These are phyloP conservation scores for Phytophthora vignae DNA, from an alignment of 352 stramenopile species.

Conservation along the genomic window DNA sequence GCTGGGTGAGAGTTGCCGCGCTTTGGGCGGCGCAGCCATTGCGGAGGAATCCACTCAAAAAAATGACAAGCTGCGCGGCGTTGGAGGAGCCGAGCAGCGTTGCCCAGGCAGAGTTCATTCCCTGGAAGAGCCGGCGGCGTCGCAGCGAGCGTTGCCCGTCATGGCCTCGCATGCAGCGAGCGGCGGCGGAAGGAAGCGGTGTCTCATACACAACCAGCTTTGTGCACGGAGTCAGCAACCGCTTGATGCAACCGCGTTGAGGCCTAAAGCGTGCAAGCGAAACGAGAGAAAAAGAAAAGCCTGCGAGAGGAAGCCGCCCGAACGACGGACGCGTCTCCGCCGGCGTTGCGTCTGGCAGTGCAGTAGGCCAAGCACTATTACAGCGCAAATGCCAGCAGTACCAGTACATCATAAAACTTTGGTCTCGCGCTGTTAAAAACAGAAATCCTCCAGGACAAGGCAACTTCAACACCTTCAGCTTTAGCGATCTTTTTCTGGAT, in stretches of 20 bases:
- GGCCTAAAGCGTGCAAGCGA: slow-evolving; percentile 33
- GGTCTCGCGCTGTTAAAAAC: slow-evolving; percentile 36
- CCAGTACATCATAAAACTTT: slow-evolving; percentile 6
- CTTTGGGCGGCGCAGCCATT: neutral
- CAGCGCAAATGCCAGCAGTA: neutral
- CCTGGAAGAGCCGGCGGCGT: slow-evolving; percentile 10
- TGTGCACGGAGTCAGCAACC: slow-evolving; percentile 28
- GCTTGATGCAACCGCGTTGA: slow-evolving; percentile 28
- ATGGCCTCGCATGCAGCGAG: slow-evolving; percentile 16
- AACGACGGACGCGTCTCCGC: slow-evolving; percentile 18
- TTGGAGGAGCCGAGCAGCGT: neutral
- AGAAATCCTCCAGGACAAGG: slow-evolving; percentile 11
- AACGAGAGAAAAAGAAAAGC: slow-evolving; percentile 20
- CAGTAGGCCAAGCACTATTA: neutral
- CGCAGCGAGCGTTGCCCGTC: neutral
- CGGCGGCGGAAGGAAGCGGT: slow-evolving; percentile 31
- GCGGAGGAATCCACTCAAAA: slow-evolving; percentile 33
- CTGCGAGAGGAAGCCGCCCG: slow-evolving; percentile 26
- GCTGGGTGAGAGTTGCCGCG: slow-evolving; percentile 12
- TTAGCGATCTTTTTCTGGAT: slow-evolving; percentile 37
- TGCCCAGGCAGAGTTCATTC: slow-evolving; percentile 8
- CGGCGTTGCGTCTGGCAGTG: neutral
- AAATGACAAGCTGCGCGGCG: slow-evolving; percentile 10
- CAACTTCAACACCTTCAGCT: slow-evolving; percentile 42
- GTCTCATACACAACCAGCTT: slow-evolving; percentile 39